Conservation (phyloP, 805 yeast species). For the Metschnikowia colocasiae region DNA sequence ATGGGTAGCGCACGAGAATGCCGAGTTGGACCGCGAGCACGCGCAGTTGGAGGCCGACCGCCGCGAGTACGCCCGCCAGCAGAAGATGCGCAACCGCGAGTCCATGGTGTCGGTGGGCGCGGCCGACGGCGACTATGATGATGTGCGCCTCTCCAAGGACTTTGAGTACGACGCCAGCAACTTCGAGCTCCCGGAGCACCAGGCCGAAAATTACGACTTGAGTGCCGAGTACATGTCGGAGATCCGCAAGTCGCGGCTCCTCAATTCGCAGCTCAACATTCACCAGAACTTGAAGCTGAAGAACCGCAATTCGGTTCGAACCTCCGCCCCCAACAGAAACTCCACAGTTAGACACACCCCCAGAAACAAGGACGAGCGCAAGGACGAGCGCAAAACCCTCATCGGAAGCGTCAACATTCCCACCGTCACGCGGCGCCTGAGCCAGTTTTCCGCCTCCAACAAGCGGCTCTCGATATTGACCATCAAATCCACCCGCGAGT, state of each 20-base stretch:
- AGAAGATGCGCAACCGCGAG: constrained; percentile 25
- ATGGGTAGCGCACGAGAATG: constrained; percentile 49
- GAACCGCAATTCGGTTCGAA: neutral
- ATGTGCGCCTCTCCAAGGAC: constrained; percentile 19
- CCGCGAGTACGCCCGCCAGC: constrained; percentile 19
- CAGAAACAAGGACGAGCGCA: neutral
- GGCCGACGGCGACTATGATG: constrained; percentile 22
- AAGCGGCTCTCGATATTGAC: constrained; percentile 72
- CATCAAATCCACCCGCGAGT: constrained; percentile 62
- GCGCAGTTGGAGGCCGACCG: constrained; percentile 39
- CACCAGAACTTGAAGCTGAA: constrained; percentile 1
- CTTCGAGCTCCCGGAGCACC: constrained; percentile 38
- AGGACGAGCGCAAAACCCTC: constrained; percentile 39
- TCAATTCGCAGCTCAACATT: constrained; percentile 40
- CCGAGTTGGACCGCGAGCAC: constrained; percentile 41
- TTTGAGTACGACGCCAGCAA: constrained; percentile 10
- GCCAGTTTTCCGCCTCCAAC: constrained; percentile 56
- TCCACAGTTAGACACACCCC: constrained; percentile 1
- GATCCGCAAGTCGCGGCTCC: constrained; percentile 41
- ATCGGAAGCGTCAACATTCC: constrained; percentile 67
- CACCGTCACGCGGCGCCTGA: constrained; percentile 64
- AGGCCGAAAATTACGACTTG: constrained; percentile 32
- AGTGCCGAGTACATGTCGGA: constrained; percentile 44
- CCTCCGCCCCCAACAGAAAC: neutral
- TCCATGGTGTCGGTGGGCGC: constrained; percentile 34